Evolutionary conservation across 495 filamentous ascomycete species (phyloP), one percentile per base, ranked within the genome.

Genomic region (Aspergillus conjunctus): DNA sequence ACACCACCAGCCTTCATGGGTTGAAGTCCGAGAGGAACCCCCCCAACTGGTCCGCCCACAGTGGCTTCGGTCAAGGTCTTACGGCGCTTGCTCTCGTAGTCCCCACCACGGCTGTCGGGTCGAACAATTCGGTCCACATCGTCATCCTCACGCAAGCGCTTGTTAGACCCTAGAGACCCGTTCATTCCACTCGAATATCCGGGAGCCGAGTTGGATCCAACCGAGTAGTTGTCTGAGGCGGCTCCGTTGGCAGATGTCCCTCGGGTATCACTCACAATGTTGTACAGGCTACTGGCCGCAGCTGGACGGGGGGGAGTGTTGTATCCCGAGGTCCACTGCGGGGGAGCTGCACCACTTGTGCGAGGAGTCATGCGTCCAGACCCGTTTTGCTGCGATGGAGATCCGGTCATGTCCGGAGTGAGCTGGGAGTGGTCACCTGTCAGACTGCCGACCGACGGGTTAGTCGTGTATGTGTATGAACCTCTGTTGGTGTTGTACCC

Each of bases 311-410:
- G 94, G 49, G 94, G 91, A 1, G 92, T 95, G 56, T 79, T 86
- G 72, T 90, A 93, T 49, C 91, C 92, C 6, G 85, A 80, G 3
- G 79, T 81, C 81, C 93, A 97, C 71, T 94, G 91, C 7, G 84
- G 77, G 21, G 87, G 80, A 20, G 87, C 80, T 7, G 83, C 77
- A 15, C 81, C 78, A 21, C 85, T 79, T 0, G 90, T 94, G 54
- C 94, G 85, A 14, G 93, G 93, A 11, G 94, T 97, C 54, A 92
- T 91, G 39, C 91, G 85, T 39, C 91, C 93, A 18, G 93, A 95
- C 10, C 86, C 89, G 46, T 87, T 88, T 64, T 92, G 91, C 66
- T 95, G 90, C n/a, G 79, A 82, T 12, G 92, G 91, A 44, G 94
- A 96, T 11, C 88, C 89, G 5, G 85, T 89, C 78, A 97, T 88